Conservation (phyloP, 2,329 filamentous ascomycete genomes). For the Tolypocladium album region DNA sequence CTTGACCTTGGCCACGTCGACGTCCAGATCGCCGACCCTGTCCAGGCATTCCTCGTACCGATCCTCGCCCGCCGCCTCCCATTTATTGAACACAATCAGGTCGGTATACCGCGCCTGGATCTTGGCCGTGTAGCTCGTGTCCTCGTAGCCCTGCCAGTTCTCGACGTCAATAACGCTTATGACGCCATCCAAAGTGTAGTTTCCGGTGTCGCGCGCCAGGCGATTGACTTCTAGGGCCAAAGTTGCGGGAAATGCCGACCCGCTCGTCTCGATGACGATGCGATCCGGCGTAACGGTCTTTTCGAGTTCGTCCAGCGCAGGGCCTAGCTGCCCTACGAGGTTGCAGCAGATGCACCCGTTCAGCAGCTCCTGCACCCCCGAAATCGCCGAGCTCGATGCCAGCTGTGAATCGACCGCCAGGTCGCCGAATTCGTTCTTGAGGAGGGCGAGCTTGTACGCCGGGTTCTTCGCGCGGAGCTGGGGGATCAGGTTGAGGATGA, state of each 20-base stretch:
- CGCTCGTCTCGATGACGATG: constrained; percentile 89
- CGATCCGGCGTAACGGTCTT: constrained; percentile 54
- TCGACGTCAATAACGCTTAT: constrained; percentile 87
- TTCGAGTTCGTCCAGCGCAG: constrained; percentile 67
- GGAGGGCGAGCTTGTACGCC: constrained; percentile 75
- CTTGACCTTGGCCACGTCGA: constrained; percentile 76
- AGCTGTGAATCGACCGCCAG: constrained; percentile 89
- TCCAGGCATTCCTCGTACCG: constrained; percentile 71
- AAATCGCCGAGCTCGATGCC: constrained; percentile 70
- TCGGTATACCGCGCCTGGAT: constrained; percentile 87
- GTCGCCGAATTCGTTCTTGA: constrained; percentile 98
- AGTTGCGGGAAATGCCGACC: constrained; percentile 79
- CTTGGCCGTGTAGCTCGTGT: constrained; percentile 79
- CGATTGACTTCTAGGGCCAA: constrained; percentile 85
- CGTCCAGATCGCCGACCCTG: constrained; percentile 67
- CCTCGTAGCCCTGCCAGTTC: constrained; percentile 90
- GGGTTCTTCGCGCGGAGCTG: constrained; percentile 69
- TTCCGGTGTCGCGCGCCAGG: constrained; percentile 54
- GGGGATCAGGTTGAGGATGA: constrained; percentile 87
- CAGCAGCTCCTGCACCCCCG: constrained; percentile 83
- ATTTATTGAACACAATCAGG: constrained; percentile 86
- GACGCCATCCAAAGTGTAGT: constrained; percentile 75
- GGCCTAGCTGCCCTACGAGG: constrained; percentile 79
- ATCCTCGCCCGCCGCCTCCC: constrained; percentile 66
- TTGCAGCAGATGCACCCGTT: constrained; percentile 99